Base-by-base conservation (phyloP, 345 rosid genomes). In the Lagerstroemia speciosa region DNA sequence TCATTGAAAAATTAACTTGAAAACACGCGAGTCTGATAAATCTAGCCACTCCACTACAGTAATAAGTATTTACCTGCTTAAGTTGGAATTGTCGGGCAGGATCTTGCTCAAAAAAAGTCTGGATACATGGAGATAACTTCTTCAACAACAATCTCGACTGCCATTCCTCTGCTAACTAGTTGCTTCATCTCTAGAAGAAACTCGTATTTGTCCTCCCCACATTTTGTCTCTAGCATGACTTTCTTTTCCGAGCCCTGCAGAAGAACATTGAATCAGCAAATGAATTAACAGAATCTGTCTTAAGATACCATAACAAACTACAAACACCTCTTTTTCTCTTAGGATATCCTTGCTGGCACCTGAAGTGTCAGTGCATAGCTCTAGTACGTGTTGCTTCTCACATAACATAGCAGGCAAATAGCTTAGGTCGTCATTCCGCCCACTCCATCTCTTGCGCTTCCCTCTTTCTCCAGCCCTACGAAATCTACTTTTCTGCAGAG, bases 401-500 rank as follows among this genome's bases (percentile, higher is more conserved):
- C 64, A 75, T 72, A 87, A 75, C 69, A 76, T 62, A 70, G 73
- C 83, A 69, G 86, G 71, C 71, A 66, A 38, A 41, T 74, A 76
- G 73, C 68, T 80, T 32, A 81, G 69, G 67, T 93, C 88, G 79
- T 85, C 94, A 73, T 74, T 78, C 67, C 98, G 81, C 73, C 92
- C 96, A 77, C 91, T 85, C 98, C 98, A 93, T 69, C 92, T 82
- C 83, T 86, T 93, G 29, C 95, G 97, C 80, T 89, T 91, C 80
- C 82, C 84, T 75, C 95, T 76, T 78, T 93, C 92, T 66, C 86
- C 83, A 67, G 71, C 71, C 70, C 77, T 73, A 76, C 78, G 76
- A 68, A 76, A 78, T 77, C 86, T 87, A 72, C 70, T 80, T 80
- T 85, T 84, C 60, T 73, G 78, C 32, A 75, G 67, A 74, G 74